Percentiles rank a stretch among this genome's conserved stretches.
phyloP scores from a whole-genome alignment of 768 basidiomycete species.

The Cantharellus cinnabarinus region DNA sequence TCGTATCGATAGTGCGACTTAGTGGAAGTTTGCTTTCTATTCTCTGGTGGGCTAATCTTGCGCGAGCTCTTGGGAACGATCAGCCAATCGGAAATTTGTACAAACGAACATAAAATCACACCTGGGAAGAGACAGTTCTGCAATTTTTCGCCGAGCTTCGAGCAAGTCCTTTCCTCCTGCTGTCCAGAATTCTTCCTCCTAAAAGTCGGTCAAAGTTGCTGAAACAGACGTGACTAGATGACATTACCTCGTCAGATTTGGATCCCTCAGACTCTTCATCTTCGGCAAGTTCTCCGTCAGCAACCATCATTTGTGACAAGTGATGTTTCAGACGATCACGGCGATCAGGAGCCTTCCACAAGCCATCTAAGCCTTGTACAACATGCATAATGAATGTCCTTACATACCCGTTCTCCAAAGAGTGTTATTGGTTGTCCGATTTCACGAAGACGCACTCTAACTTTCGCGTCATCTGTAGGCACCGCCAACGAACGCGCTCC shows the following conservation, averaged over 20 bases:
- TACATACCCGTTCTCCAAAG: constrained; percentile 76
- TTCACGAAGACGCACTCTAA: constrained; percentile 73
- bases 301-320: constrained; percentile 80
- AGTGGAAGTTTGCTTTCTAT: constrained; percentile 76
- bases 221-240: neutral
- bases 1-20: constrained; percentile 72
- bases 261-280: constrained; percentile 39
- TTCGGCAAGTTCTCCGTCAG: constrained; percentile 64
- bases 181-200: constrained; percentile 94
- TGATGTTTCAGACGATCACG: constrained; percentile 90
- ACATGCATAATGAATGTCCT: constrained; percentile 3
- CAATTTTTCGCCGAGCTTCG: constrained; percentile 65
- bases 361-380: neutral
- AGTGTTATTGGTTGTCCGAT: constrained; percentile 94
- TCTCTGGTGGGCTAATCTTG: constrained; percentile 80
- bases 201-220: constrained; percentile 5
- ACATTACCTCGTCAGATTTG: constrained; percentile 44
- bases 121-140: constrained; percentile 91
- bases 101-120: constrained; percentile 21
- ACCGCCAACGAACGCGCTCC: constrained; percentile 83
- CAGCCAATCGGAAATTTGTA: constrained; percentile 32
- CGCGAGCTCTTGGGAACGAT: constrained; percentile 72
- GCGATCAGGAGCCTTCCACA: constrained; percentile 70
- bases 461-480: constrained; percentile 89
- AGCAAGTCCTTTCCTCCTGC: constrained; percentile 75